Conservation (phyloP, 805 yeast species). For the Myxozyma monticola region DNA sequence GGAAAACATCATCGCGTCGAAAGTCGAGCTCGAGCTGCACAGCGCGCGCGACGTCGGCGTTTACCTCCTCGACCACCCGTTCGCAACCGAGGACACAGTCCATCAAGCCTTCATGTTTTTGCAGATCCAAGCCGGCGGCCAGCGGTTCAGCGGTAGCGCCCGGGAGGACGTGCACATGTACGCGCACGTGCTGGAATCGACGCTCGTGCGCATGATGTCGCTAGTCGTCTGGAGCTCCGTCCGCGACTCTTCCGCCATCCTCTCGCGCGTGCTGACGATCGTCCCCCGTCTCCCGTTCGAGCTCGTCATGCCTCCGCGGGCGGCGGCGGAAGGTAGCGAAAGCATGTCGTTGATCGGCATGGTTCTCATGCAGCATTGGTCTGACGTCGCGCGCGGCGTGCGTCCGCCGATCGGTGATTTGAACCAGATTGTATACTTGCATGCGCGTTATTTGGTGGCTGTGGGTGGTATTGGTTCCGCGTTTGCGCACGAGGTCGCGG, state of each 20-base stretch:
- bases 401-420: too few species aligned
- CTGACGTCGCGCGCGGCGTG: too few species aligned
- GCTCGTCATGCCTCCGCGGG: neutral
- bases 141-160: too few species aligned
- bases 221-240: slow-evolving; percentile 11
- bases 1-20: slow-evolving; percentile 1
- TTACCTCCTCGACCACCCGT: slow-evolving; percentile 10
- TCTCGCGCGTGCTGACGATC: slow-evolving; percentile 6
- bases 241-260: slow-evolving; percentile 3
- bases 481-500: slow-evolving; percentile 3
- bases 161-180: too few species aligned
- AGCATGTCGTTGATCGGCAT: slow-evolving; percentile 2
- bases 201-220: slow-evolving; percentile 10
- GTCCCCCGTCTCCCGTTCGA: slow-evolving; percentile 6
- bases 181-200: slow-evolving; percentile 1
- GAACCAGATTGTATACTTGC: slow-evolving; percentile 7
- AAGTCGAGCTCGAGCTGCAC: slow-evolving; percentile 15
- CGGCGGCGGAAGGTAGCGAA: neutral
- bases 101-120: slow-evolving; percentile 19
- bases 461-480: slow-evolving; percentile 2
- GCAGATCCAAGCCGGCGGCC: neutral
- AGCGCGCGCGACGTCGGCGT: slow-evolving; percentile 13
- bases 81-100: slow-evolving; percentile 11
- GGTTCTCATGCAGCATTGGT: too few species aligned
- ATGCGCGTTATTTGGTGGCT: slow-evolving; percentile 13